These are phyloP conservation scores for Entophlyctis luteolus DNA, from an alignment of 192 early-diverging fungal genomes.

Conservation along the genomic window DNA sequence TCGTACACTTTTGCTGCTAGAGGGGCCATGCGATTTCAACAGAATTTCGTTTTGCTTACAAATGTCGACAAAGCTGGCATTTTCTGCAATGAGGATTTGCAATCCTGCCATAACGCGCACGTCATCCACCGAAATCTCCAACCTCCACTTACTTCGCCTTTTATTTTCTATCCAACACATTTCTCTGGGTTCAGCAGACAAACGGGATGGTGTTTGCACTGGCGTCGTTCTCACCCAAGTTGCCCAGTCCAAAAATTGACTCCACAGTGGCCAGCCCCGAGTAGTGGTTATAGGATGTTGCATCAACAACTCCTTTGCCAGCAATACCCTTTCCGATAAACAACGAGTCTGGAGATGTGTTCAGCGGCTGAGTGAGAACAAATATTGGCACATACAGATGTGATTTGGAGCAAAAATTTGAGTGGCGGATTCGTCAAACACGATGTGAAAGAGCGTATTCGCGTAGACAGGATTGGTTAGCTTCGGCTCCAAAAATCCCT, in stretches of 20 bases:
- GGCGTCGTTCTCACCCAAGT: conserved; percentile 18
- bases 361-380: background rate
- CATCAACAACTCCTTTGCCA: conserved; percentile 32
- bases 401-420: background rate
- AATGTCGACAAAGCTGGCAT: no score
- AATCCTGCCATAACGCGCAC: no score
- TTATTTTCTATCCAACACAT: no score
- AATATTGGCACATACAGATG: background rate
- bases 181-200: no score
- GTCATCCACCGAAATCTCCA: no score
- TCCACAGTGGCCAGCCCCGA: conserved; percentile 51
- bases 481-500: conserved; percentile 43
- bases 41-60: no score
- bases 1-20: conserved; percentile 58
- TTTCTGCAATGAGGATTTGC: no score
- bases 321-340: background rate
- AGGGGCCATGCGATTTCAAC: no score
- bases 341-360: background rate
- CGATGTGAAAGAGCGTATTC: conserved; percentile 23
- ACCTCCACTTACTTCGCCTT: no score
- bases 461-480: conserved; percentile 46
- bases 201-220: background rate
- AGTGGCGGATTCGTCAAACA: conserved; percentile 14
- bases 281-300: conserved; percentile 56
- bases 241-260: conserved; percentile 54